Base-by-base conservation (phyloP, 345 rosid genomes). In the Cardamine chenopodiifolia region DNA sequence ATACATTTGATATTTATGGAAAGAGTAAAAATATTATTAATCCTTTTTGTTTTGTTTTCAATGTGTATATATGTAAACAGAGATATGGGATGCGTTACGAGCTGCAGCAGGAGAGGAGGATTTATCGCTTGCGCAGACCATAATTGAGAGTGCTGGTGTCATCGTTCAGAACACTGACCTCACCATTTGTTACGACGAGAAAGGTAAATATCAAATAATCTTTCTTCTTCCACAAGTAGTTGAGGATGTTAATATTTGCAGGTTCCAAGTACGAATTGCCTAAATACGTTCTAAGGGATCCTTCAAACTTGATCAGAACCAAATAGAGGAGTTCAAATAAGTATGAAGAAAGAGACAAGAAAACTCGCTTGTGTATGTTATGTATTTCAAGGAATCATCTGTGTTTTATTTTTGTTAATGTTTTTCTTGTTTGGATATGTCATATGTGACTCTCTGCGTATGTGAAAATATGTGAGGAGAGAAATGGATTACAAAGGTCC, bases 181-280 rank as follows among this genome's bases (percentile, higher is more conserved):
- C 82, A 86, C 97, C 57, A 49, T 87, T 68, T 87, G 92, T 82
- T 94, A 90, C 62, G 97, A 91, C 66, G 92, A 90, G 81, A 90
- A 91, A 87, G 97, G 97, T 91, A 75, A 18, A 31, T 32, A 44
- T 2, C 49, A 44, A 44, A 44, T n/a, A 6, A 44, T 44, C 8
- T 6, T 13, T 34, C 0, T 34, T 74, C 50, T 25, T 44, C 0
- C 28, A 22, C 37, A 54, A 63, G 31, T 70, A 26, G 28, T 48
- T 77, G 35, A 62, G 25, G 13, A 17, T 26, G 22, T 14, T 63
- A 0, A 14, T 13, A 13, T 50, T 62, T 62, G 73, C 90, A 94
- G 97, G 96, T 74, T 90, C 96, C 60, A 94, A 88, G 68, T 94
- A 94, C 62, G 97, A 94, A 66, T 80, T 88, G 29, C 98, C 98